Base-by-base conservation (phyloP, 257 asterid genomes). In the Linaria vulgaris region DNA sequence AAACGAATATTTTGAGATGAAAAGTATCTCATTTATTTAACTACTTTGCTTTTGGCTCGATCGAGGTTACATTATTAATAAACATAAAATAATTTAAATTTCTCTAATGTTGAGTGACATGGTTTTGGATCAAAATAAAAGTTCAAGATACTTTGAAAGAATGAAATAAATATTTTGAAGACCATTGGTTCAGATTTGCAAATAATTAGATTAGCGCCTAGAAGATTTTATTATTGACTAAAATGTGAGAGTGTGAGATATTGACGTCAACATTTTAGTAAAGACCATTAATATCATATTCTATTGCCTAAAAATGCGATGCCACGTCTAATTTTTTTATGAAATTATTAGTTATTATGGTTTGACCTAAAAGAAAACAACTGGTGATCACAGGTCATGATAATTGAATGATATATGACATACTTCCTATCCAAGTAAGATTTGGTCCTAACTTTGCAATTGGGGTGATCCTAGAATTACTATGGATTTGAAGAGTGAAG, bases 331-430 rank as follows among this genome's bases (percentile, higher is more conserved):
- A 48, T 56, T 57, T 11, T n/a, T 61, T 25, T 25, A 21, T 48
- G n/a, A n/a, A n/a, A n/a, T 1, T 27, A 19, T 44, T 14, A 30
- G 12, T 61, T 45, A 45, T 54, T 22, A 9, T 55, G 47, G 11
- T 27, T 50, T 38, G 62, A 41, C 63, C 63, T 63, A 25, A 43
- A 56, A 49, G 17, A 68, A 73, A n/a, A n/a, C n/a, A n/a, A n/a
- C n/a, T n/a, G n/a, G 47, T 47, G 66, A 70, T 66, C 47, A 43
- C 39, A 17, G 27, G 19, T 46, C 20, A 52, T 16, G 48, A 27
- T 56, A 14, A 19, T 51, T 41, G n/a, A n/a, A n/a, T n/a, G n/a
- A n/a, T n/a, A 14, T 27, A 27, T 27, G 34, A 3, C 34, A 27
- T 6, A 3, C 34, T 27, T 27, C 34, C 34, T 34, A 3, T 3